Percentiles rank a stretch among this genome's conserved stretches.
phyloP scores from a whole-genome alignment of 257 asterid genomes.

The Paulownia fortunei region DNA sequence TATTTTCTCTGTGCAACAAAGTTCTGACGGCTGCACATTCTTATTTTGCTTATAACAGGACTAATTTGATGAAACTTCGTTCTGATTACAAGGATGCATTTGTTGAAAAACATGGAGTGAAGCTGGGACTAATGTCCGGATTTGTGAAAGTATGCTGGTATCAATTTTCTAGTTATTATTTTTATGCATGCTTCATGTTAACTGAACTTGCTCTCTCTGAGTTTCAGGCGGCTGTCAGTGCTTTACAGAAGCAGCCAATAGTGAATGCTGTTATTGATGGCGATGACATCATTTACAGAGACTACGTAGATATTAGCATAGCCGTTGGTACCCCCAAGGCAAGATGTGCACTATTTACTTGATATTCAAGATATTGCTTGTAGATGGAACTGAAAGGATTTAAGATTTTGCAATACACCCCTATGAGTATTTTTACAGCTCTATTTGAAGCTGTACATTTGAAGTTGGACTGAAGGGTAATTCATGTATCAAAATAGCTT shows the following conservation, averaged over 20 bases:
- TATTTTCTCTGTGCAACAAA: neutral
- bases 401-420: neutral
- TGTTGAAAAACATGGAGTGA: constrained; percentile 96
- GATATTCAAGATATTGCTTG: constrained; percentile 6
- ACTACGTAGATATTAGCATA: constrained; percentile 90
- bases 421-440: neutral
- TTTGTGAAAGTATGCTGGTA: constrained; percentile 73
- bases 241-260: constrained; percentile 89
- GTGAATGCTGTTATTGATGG: constrained; percentile 98
- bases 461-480: constrained; percentile 6
- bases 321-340: constrained; percentile 99
- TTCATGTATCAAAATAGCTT: neutral
- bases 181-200: constrained; percentile 5
- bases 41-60: constrained; percentile 59
- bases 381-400: neutral
- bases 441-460: neutral
- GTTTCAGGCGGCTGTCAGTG: constrained; percentile 95
- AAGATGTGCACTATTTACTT: constrained; percentile 34
- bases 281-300: constrained; percentile 94
- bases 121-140: constrained; percentile 95
- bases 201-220: constrained; percentile 23
- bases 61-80: constrained; percentile 95
- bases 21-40: constrained; percentile 21
- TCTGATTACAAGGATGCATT: constrained; percentile 96
- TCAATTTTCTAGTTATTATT: neutral